Conservation (phyloP, 805 yeast genomes). For the Cyberlindnera xylosilytica region DNA sequence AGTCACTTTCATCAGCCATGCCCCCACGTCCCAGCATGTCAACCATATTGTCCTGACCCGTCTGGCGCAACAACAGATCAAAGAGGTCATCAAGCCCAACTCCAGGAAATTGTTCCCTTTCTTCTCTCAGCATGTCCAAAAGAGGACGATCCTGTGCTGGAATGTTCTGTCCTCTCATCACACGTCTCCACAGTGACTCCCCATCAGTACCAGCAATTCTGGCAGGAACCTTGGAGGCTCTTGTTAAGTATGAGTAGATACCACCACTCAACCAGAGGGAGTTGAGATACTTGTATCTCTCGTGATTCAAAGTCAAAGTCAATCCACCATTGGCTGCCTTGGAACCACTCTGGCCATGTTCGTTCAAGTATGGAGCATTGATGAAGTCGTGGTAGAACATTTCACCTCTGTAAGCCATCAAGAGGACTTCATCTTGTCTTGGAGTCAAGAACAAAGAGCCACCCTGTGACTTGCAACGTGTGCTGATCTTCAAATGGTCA, state of each 20-base stretch:
- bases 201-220: background rate
- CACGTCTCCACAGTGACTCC: background rate
- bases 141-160: background rate
- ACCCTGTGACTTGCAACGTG: slow-evolving; percentile 21
- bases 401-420: slow-evolving; percentile 21
- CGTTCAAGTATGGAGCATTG: slow-evolving; percentile 69
- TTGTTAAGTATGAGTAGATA: slow-evolving; percentile 44
- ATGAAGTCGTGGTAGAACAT: slow-evolving; percentile 34
- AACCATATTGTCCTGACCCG: background rate
- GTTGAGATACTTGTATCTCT: slow-evolving; percentile 55
- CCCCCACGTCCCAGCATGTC: background rate
- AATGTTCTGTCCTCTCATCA: background rate
- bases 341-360: slow-evolving; percentile 70
- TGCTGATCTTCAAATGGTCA: slow-evolving; percentile 27
- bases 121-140: background rate
- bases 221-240: slow-evolving; percentile 19
- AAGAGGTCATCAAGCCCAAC: background rate
- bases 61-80: background rate
- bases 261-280: slow-evolving; percentile 62
- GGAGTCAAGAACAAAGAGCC: slow-evolving; percentile 37
- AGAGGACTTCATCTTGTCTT: slow-evolving; percentile 31
- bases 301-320: slow-evolving; percentile 47
- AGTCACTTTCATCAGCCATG: too few relatives aligned
- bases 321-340: slow-evolving; percentile 53
- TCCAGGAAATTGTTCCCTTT: background rate